Evolutionary conservation across 306 rosid species (phyloP), one percentile per base, ranked within the genome.

Genomic region (Malus orientalis): DNA sequence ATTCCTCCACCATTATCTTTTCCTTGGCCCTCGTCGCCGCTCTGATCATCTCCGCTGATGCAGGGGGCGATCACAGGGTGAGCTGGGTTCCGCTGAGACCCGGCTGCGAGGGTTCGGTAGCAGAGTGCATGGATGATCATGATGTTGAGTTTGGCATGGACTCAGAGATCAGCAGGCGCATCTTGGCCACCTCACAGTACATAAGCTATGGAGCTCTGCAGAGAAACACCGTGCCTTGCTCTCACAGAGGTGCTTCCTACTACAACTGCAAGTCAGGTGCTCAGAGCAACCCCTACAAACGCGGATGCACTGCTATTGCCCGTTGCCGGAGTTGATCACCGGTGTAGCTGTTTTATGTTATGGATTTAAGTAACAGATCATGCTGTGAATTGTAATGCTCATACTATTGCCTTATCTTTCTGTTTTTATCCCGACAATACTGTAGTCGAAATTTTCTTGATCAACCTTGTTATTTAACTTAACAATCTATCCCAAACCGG

Each of bases 211-310:
- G 51, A 55, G 92, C 93, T 11, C 89, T 93, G 81, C 89, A 87
- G 85, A 70, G 89, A 8, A 89, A 93, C 90, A 85, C 83, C 0
- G 96, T 93, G 71, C 97, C 98, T 22, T 93, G 98, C 80, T 90
- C 96, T 40, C 79, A 13, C 8, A 87, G 80, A 44, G 97, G 97
- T 71, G 92, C 97, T 11, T 90, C 96, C 51, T 93, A 93, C 83
- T 93, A 93, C 85, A 93, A 93, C 73, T 93, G 97, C 78, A 33
- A 71, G 69, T 44, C 88, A 2, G 98, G 94, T 62, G 91, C 93
- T 0, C 64, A 85, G 11, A 91, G 91, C 23, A 93, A 90, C 82
- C 96, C 97, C 54, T 93, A 93, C 76, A 65, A 3, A 70, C 96
- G 94, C n/a, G 96, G 97, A 40, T 93, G 97, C 80, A 58, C 69